Conservation (phyloP, 345 rosid species). For the Populus davidiana region DNA sequence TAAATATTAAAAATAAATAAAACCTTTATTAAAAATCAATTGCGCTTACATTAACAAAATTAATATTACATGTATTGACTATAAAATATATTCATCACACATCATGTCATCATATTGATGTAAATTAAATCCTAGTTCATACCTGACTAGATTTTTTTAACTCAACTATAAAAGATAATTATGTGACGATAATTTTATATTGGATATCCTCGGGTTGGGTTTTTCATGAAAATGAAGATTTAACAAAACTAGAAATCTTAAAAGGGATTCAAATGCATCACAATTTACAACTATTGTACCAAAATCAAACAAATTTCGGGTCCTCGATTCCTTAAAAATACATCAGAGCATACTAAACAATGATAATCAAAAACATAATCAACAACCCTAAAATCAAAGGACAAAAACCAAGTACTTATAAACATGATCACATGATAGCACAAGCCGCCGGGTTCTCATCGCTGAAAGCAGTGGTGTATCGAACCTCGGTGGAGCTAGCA, state of each 20-base stretch:
- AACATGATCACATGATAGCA: slow-evolving; percentile 49
- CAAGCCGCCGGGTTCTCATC: slow-evolving; percentile 80
- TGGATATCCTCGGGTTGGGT: no score
- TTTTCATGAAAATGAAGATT: not conserved
- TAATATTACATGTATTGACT: no score
- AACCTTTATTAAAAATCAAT: no score
- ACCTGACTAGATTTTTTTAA: no score
- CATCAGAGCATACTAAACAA: not conserved
- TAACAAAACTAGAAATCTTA: no score
- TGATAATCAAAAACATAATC: not conserved
- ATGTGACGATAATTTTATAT: no score
- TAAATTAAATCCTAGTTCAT: no score
- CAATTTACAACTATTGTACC: not conserved
- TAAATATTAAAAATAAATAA: no score
- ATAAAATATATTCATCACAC: no score
- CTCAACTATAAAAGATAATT: no score
- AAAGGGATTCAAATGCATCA: not conserved
- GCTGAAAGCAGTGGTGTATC: slow-evolving; percentile 94
- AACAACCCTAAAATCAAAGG: not conserved
- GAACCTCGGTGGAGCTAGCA: slow-evolving; percentile 92
- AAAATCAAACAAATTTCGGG: not conserved
- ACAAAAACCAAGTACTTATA: not conserved
- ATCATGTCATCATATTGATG: no score
- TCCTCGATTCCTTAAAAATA: not conserved
- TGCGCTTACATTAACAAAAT: no score